Evolutionary conservation across 2,329 filamentous ascomycete species (phyloP).

Genomic region (Alternaria metachromatica): DNA sequence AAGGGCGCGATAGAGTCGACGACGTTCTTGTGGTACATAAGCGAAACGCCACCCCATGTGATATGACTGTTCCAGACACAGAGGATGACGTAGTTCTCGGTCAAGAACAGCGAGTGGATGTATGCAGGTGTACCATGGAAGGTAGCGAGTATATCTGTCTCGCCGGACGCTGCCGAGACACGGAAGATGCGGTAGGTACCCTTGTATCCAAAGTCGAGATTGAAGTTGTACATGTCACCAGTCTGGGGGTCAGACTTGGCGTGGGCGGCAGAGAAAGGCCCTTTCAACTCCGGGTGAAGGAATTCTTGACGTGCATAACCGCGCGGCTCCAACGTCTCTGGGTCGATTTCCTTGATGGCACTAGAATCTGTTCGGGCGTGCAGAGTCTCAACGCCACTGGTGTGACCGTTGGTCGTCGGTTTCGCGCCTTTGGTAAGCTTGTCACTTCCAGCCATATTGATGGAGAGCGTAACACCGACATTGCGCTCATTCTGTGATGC

Average conservation of each 20-base stretch:
- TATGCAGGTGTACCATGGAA: slow-evolving; percentile 69
- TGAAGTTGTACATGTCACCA: slow-evolving; percentile 82
- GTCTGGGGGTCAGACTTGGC: slow-evolving; percentile 73
- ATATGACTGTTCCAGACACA: slow-evolving; percentile 74
- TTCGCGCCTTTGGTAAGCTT: slow-evolving; percentile 18
- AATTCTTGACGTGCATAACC: slow-evolving; percentile 65
- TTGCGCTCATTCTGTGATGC: slow-evolving; percentile 56
- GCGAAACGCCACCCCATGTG: slow-evolving; percentile 62
- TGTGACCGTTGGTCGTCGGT: slow-evolving; percentile 33
- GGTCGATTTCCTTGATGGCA: slow-evolving; percentile 67
- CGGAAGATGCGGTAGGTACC: slow-evolving; percentile 74
- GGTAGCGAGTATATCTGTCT: slow-evolving; percentile 74
- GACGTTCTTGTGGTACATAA: slow-evolving; percentile 71
- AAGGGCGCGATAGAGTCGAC: slow-evolving; percentile 72
- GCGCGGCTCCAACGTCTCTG: slow-evolving; percentile 74
- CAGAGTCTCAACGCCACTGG: slow-evolving; percentile 55
- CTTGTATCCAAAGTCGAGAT: slow-evolving; percentile 67
- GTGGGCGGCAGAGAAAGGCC: slow-evolving; percentile 73
- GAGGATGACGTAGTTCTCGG: slow-evolving; percentile 72
- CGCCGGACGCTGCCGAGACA: slow-evolving; percentile 66
- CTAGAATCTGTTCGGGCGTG: slow-evolving; percentile 67
- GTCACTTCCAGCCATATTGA: slow-evolving; percentile 65
- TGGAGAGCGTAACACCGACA: slow-evolving; percentile 69
- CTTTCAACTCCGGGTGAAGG: slow-evolving; percentile 73
- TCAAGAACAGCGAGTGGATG: slow-evolving; percentile 83